Base-by-base conservation (phyloP, 345 rosid species). In the Carallia pectinifolia region DNA sequence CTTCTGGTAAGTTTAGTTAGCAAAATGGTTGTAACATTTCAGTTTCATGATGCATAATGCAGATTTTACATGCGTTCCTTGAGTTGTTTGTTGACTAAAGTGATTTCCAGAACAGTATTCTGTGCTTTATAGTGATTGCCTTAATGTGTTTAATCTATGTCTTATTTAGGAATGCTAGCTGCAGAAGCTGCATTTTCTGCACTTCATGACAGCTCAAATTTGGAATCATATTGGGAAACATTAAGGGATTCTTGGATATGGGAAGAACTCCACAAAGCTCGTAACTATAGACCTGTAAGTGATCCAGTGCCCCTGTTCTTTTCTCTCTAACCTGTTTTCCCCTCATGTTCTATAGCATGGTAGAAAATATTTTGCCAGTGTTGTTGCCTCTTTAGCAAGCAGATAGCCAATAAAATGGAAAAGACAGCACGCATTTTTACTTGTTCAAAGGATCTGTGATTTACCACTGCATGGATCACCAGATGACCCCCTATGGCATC, bases 201-300 rank as follows among this genome's bases (percentile, higher is more conserved):
- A 53, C 87, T 94, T 80, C 80, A 73, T 63, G 84, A 83, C 73
- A 87, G 81, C 50, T 76, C 75, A 67, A 83, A 76, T 72, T 84
- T 90, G 88, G 90, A 87, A 63, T 71, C 75, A 29, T 94, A 90
- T 74, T 91, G 97, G 97, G 87, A 86, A 68, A 72, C 71, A 64
- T 77, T 94, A 72, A 79, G 70, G 76, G 82, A 62, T 64, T 94
- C 98, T 56, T 94, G 97, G 98, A 86, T 91, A 71, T 91, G 97
- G 98, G 85, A 90, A 56, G 98, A 94, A 78, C 95, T 94, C 47
- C 82, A 81, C 58, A 74, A 66, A 72, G 88, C 89, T 81, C 87
- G 96, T 70, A 90, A 94, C 81, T 94, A 87, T 66, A 79, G 98
- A 58, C 98, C 98, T 67, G 98, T 94, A 65, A 80, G 97, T 66